Percentiles rank a stretch among this genome's conserved stretches.
Conservation (phyloP, 805 yeast species). For the Sungouiella thailandica region DNA sequence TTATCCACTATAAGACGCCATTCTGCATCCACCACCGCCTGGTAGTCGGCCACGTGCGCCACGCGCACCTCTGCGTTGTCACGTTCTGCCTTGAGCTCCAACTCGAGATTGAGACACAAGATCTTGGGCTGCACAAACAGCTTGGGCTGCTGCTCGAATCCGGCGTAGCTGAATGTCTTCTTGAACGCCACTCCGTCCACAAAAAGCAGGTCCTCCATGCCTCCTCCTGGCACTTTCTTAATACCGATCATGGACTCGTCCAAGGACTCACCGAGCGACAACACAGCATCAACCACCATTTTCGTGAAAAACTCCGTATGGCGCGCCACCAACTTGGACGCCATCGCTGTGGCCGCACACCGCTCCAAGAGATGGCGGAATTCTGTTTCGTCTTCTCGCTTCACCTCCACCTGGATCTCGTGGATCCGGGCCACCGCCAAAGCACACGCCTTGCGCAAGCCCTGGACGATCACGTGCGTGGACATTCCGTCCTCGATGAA, state of each 20-base stretch:
- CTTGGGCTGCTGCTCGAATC: constrained; percentile 98
- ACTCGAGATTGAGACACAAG: constrained; percentile 81
- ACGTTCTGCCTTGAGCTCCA: constrained; percentile 96
- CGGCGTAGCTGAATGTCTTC: constrained; percentile 96
- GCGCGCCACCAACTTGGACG: constrained; percentile 84
- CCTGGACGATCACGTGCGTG: constrained; percentile 82
- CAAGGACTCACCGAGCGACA: constrained; percentile 76
- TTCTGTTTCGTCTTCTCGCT: constrained; percentile 44
- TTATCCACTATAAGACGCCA: constrained; percentile 91
- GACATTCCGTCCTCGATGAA: constrained; percentile 97
- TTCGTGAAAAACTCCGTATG: constrained; percentile 88
- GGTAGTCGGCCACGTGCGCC: constrained; percentile 89
- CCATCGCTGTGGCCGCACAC: constrained; percentile 97
- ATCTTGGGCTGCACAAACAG: constrained; percentile 73
- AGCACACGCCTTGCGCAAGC: constrained; percentile 76
- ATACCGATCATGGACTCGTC: constrained; percentile 91
- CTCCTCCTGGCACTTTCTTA: constrained; percentile 93
- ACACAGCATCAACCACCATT: constrained; percentile 95
- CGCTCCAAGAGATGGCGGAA: constrained; percentile 76
- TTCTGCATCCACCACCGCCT: constrained; percentile 97
- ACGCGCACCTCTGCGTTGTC: constrained; percentile 98
- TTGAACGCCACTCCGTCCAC: constrained; percentile 95
- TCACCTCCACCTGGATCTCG: constrained; percentile 71
- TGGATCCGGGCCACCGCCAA: constrained; percentile 69
- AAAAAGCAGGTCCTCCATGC: constrained; percentile 87